These are phyloP conservation scores for Diplocarpon mali DNA, from an alignment of 2,329 filamentous ascomycete species.

Conservation along the genomic window DNA sequence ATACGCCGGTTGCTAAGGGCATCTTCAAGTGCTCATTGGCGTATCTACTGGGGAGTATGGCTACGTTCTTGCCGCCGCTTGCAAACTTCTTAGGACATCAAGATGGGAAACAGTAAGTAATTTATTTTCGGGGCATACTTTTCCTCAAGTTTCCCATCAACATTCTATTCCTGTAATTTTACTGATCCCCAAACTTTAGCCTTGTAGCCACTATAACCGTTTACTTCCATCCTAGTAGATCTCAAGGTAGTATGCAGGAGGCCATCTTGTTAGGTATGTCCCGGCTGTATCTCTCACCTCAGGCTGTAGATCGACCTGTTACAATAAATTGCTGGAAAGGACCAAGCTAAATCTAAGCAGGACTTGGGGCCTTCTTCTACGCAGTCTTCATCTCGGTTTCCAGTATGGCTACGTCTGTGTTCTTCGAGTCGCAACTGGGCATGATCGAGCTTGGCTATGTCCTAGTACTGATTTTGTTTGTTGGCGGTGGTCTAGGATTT, in stretches of 20 bases:
- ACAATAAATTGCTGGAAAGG: too few relatives aligned
- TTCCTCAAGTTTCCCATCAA: too few relatives aligned
- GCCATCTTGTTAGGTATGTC: slow-evolving; percentile 53
- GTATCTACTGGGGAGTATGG: slow-evolving; percentile 76
- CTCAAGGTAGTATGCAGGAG: slow-evolving; percentile 81
- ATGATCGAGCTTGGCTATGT: slow-evolving; percentile 63
- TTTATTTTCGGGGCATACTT: too few relatives aligned
- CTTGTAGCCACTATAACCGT: slow-evolving; percentile 69
- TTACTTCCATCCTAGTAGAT: slow-evolving; percentile 85
- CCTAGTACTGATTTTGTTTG: slow-evolving; percentile 71
- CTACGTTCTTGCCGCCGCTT: slow-evolving; percentile 68
- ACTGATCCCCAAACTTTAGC: neutral
- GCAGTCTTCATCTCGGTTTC: slow-evolving; percentile 64
- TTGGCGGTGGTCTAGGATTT: slow-evolving; percentile 77
- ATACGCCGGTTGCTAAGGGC: slow-evolving; percentile 63
- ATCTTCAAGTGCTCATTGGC: slow-evolving; percentile 87
- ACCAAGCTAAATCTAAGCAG: neutral
- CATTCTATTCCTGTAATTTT: too few relatives aligned
- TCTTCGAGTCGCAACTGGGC: slow-evolving; percentile 58
- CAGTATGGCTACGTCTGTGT: slow-evolving; percentile 80
- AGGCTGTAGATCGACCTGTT: too few relatives aligned
- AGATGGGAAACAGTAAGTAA: slow-evolving; percentile 84
- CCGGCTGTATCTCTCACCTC: too few relatives aligned
- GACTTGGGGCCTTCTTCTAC: slow-evolving; percentile 68
- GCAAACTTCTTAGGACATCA: slow-evolving; percentile 66